Conservation (phyloP, 2,329 filamentous ascomycete genomes). For the Calonectria crousiana region DNA sequence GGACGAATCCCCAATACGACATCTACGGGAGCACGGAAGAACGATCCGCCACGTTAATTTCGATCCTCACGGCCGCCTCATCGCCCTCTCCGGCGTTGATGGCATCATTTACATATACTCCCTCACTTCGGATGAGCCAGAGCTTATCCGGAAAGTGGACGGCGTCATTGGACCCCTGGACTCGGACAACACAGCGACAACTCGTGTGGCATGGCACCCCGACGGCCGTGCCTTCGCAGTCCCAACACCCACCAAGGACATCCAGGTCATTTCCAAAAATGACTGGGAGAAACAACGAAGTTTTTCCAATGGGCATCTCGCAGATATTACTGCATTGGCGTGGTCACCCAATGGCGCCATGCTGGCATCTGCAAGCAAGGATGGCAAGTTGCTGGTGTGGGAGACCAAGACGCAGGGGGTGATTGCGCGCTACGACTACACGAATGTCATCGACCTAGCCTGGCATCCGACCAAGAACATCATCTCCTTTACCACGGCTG, state of each 20-base stretch:
- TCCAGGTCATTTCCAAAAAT: conserved; percentile 87
- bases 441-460: conserved; percentile 84
- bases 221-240: conserved; percentile 92
- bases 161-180: conserved; percentile 86
- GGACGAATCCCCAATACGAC: conserved; percentile 81
- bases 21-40: conserved; percentile 85
- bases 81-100: conserved; percentile 88
- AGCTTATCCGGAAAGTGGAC: conserved; percentile 85
- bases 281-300: conserved; percentile 90
- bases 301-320: conserved; percentile 84
- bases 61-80: conserved; percentile 80
- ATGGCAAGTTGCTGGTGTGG: conserved; percentile 84
- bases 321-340: conserved; percentile 85
- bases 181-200: conserved; percentile 77
- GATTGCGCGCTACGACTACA: conserved; percentile 81
- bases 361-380: conserved; percentile 77
- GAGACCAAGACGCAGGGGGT: conserved; percentile 89
- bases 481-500: conserved; percentile 89
- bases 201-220: conserved; percentile 88
- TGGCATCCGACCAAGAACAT: conserved; percentile 95
- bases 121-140: conserved; percentile 80
- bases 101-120: conserved; percentile 93
- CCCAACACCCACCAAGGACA: conserved; percentile 83
- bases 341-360: conserved; percentile 97
- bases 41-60: conserved; percentile 94